Evolutionary conservation across 371 early-diverging fungal species (phyloP), one percentile per base, ranked within the genome.

Genomic region (Mortierella polycephala): DNA sequence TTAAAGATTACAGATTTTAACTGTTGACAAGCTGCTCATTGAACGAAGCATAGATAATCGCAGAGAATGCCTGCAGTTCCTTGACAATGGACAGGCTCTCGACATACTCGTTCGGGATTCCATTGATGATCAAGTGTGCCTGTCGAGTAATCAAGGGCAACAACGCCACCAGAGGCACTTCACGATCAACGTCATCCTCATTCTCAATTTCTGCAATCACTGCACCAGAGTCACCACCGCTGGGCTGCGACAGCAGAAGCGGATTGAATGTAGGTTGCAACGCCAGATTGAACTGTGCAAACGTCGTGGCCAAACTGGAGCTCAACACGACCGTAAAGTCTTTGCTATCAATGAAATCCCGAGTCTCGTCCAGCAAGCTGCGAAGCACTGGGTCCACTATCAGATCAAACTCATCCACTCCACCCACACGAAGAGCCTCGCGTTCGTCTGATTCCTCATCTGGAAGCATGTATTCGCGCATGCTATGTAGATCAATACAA

Each of bases 91-190:
- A 60, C 9, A 85, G 60, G 83, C 75, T 44, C 30, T 50, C 60
- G 30, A 60, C 50, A 60, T 60, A 60, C 51, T 50, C 60, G 40
- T 60, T 59, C 0, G 59, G 92, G 12, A 89, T 87, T 23, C 96
- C 94, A 79, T 94, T 90, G 60, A 96, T 85, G 41, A 95, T 88
- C 64, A 88, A 69, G 71, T 95, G 93, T 12, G 90, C 92, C 76
- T 93, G 90, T 59, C 92, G 87, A 20, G 92, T 87, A 56, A 96
- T 86, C 57, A 86, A 66, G 20, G 96, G 96, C 67, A 97, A 74
- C 44, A 95, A 76, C 60, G 89, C 90, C 4, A 92, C 95, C 16
- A 97, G 72, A 1, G 92, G 88, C 10, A 94, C 76, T 7, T 62
- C 49, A 57, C 73, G 81, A 30, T 86, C 88, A 5, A 75, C 64